Evolutionary conservation across 495 filamentous ascomycete genomes (phyloP).

Genomic region (Pyrenula massariospora): DNA sequence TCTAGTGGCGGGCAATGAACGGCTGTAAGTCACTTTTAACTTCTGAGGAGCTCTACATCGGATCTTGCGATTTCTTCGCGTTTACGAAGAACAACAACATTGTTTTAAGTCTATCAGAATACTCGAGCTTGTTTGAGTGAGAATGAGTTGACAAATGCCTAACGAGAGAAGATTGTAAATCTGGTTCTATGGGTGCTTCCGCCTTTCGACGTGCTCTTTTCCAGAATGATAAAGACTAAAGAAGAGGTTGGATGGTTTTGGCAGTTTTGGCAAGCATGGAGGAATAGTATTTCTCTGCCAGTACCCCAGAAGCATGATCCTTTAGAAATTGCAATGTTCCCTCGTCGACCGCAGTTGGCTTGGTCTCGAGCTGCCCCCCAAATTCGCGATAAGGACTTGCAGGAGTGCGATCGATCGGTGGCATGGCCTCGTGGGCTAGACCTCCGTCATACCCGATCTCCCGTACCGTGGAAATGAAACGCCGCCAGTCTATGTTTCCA

Average conservation of each 20-base stretch:
- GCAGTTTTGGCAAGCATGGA: slow-evolving; percentile 11
- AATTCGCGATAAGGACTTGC: slow-evolving; percentile 4
- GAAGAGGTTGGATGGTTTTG: slow-evolving; percentile 11
- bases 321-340: slow-evolving; percentile 14
- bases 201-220: no score
- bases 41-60: no score
- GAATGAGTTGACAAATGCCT: no score
- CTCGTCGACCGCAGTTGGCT: slow-evolving; percentile 9
- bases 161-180: no score
- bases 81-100: no score
- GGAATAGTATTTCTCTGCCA: slow-evolving; percentile 14
- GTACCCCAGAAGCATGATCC: slow-evolving; percentile 16
- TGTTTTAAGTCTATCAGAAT: no score
- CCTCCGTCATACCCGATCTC: slow-evolving; percentile 13
- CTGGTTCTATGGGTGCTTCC: no score
- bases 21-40: no score
- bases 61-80: no score
- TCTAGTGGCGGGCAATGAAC: no score
- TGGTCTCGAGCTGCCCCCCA: slow-evolving; percentile 7
- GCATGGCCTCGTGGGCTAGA: slow-evolving; percentile 14
- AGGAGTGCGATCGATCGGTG: slow-evolving; percentile 15
- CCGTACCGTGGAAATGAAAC: slow-evolving; percentile 9
- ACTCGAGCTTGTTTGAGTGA: no score
- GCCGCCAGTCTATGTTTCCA: slow-evolving; percentile 12
- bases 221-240: not conserved